A percentile compares a stretch with the other conserved stretches of the same genome.
These are phyloP conservation scores for Colletotrichum acutatum DNA, from an alignment of 2,329 filamentous ascomycete genomes.

Conservation along the genomic window DNA sequence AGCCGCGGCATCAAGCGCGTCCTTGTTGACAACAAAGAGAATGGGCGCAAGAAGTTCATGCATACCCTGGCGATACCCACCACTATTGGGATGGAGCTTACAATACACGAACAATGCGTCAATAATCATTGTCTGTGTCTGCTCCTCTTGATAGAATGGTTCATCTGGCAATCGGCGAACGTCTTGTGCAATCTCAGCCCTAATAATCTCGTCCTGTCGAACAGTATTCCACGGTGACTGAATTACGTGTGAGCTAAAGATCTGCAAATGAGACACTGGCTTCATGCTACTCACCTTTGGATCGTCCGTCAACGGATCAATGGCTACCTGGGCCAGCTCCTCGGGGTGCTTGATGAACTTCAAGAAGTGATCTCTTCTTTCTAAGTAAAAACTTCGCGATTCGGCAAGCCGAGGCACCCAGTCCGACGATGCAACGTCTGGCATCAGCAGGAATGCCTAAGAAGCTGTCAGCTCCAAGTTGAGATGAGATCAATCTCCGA, in stretches of 20 bases:
- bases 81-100: slow-evolving; percentile 87
- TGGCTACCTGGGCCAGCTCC: slow-evolving; percentile 74
- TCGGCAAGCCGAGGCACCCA: slow-evolving; percentile 77
- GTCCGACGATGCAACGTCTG: slow-evolving; percentile 69
- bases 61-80: slow-evolving; percentile 98
- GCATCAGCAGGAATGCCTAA: slow-evolving; percentile 84
- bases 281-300: slow-evolving; percentile 55
- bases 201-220: slow-evolving; percentile 83
- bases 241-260: slow-evolving; percentile 52
- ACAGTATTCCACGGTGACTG: slow-evolving; percentile 94
- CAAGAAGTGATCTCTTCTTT: slow-evolving; percentile 78
- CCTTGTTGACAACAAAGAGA: slow-evolving; percentile 83
- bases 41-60: slow-evolving; percentile 94
- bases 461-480: slow-evolving; percentile 30
- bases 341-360: slow-evolving; percentile 87
- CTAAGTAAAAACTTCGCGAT: slow-evolving; percentile 78
- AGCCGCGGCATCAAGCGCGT: slow-evolving; percentile 72
- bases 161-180: slow-evolving; percentile 94
- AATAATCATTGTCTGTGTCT: slow-evolving; percentile 82
- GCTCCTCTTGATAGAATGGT: slow-evolving; percentile 84
- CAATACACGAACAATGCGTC: slow-evolving; percentile 95
- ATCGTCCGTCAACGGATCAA: slow-evolving; percentile 90
- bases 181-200: slow-evolving; percentile 93
- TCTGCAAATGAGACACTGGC: neutral
- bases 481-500: neutral